Base-by-base conservation (phyloP, 768 basidiomycete genomes). In the Clitopilus passeckerianus region DNA sequence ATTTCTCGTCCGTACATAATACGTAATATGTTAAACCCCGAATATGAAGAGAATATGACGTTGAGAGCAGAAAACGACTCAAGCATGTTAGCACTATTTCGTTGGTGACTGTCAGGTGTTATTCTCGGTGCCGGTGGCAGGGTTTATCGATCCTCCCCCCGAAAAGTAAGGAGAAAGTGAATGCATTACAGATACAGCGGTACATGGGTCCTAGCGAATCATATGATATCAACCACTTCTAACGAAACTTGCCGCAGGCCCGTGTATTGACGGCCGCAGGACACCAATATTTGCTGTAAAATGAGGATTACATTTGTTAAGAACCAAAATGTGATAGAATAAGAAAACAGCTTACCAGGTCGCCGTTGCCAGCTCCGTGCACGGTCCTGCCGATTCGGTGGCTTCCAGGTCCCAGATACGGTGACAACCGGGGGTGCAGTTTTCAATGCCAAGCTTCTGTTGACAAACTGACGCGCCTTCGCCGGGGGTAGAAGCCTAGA, bases 311-410 rank as follows among this genome's bases (percentile, higher is more conserved):
- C 15, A 35, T 35, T 35, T 15, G 15, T 15, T 15, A 7, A 35
- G 34, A 41, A 35, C 62, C 37, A 59, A 27, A 34, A 18, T n/a
- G 12, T 14, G 34, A 18, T 12, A 54, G 14, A 64, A 6, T 24
- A 3, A 30, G 27, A 30, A 30, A 30, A 7, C 4, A 23, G 66
- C 77, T 44, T 62, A 87, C 87, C 86, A 54, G 85, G 75, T 67
- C 77, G 75, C 53, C 87, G 75, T 63, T 85, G 80, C 86, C 87
- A 89, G 24, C 78, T 77, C 54, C 75, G 75, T 58, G 73, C 75
- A 43, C 73, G 72, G 50, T 71, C 71, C 57, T 65, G 64, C 15
- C 69, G 46, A 50, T 50, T 50, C 7, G 46, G 46, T 50, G 46
- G 46, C 46, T 50, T 50, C 16, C 5, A 41, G 22, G 3, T 23